Percentiles rank a stretch among this genome's conserved stretches.
phyloP scores from a whole-genome alignment of 148 eudicot species.

The Salicornia ramosissima region DNA sequence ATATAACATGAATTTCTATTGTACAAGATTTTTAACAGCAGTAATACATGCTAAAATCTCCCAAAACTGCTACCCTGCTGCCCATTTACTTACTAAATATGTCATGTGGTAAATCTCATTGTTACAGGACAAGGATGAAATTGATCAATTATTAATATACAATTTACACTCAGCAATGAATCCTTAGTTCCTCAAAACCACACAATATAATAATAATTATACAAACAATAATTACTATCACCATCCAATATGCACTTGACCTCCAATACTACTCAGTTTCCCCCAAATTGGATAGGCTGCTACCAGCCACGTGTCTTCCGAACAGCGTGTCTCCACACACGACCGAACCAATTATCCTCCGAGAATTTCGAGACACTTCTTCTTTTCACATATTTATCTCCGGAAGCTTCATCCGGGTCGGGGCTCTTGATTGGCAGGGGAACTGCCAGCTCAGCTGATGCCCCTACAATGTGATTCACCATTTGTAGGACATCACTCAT shows the following conservation, averaged over 20 bases:
- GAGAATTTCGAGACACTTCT: conserved; percentile 27
- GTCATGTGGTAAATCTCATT: background rate
- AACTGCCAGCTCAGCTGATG: conserved; percentile 34
- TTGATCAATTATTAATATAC: conserved; percentile 10
- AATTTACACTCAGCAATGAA: conserved; percentile 6
- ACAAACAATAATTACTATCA: conserved; percentile 18
- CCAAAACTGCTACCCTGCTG: background rate
- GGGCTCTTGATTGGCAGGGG: conserved; percentile 28
- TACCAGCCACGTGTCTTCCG: conserved; percentile 28
- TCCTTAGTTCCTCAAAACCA: conserved; percentile 8
- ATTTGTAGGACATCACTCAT: conserved; percentile 83
- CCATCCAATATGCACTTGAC: conserved; percentile 1
- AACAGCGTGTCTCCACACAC: conserved; percentile 40
- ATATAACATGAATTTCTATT: background rate
- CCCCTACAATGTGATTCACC: conserved; percentile 50
- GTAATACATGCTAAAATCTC: conserved; percentile 7
- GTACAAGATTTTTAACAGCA: background rate
- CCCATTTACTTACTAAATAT: background rate
- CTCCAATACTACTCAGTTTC: background rate
- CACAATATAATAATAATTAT: no score
- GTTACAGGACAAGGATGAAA: background rate
- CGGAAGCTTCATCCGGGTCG: conserved; percentile 21
- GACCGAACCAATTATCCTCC: conserved; percentile 40
- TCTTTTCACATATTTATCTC: conserved; percentile 31
- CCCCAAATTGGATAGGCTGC: background rate